Evolutionary conservation across 164 flowering plant genomes (phyloP), one percentile per base, ranked within the genome.

Genomic region (Liriodendron chinense): DNA sequence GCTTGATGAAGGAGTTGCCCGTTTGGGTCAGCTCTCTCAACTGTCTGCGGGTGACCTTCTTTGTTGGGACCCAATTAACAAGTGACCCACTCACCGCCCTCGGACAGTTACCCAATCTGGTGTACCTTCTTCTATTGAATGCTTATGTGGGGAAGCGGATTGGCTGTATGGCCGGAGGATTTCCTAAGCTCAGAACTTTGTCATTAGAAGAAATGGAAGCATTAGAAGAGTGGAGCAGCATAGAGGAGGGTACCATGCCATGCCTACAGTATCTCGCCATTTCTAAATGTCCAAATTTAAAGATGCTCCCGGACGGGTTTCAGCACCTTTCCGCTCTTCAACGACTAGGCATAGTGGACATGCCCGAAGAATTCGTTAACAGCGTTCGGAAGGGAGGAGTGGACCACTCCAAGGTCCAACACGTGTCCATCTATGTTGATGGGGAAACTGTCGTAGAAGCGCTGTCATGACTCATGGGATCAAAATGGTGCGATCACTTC

Each of bases 1-100:
- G 77, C 49, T 10, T 12, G 7, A 9, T 75, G 66, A 43, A 68
- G 67, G 14, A 47, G 12, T 47, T 75, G 25, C 77, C 77, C 7
- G 3, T 12, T 12, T 75, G 77, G 77, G 1, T 68, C 5, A 1
- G 71, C 62, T 66, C 50, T 21, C 71, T 67, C 1, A 50, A 28
- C 10, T n/a, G 47, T 21, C 66, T 75, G 16, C 21, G 24, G 14
- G 48, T 20, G 70, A 1, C 56, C 8, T 0, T 0, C 1, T 61
- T 75, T 28, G 0, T 0, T 1, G 6, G 9, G 0, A 68, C 4
- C 26, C 7, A 1, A 6, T 23, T 68, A 10, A 16, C 0, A 13
- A 72, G 68, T 3, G 67, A 75, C 18, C 77, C 77, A 28, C 3
- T 75, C 18, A 5, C 0, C 16, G 6, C 9, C 56, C 65, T 75